A percentile compares a stretch with the other conserved stretches of the same genome.
phyloP scores from a whole-genome alignment of 1,284 basidiomycete species.

The Puccinia horiana region DNA sequence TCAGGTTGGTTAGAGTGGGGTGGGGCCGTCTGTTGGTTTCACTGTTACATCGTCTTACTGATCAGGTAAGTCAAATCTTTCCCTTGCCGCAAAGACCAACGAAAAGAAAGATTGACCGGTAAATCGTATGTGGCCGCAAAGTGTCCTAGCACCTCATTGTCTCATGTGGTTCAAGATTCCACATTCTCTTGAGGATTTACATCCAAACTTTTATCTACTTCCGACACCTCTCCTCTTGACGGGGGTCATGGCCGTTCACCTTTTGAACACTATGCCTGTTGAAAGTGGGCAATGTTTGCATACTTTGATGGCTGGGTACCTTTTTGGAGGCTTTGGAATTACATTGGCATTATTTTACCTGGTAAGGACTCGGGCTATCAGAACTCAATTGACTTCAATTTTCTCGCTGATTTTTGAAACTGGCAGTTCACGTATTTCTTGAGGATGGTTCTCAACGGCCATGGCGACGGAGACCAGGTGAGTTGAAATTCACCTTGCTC shows the following conservation, averaged over 20 bases:
- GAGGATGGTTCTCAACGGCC: slow-evolving; percentile 20
- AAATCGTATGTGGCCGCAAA: background rate
- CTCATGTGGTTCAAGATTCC: slow-evolving; percentile 33
- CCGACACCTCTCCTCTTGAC: slow-evolving; percentile 19
- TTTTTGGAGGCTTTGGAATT: slow-evolving; percentile 35
- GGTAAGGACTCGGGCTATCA: background rate
- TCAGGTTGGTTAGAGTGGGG: slow-evolving; percentile 31
- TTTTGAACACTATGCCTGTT: slow-evolving; percentile 20
- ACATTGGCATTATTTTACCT: slow-evolving; percentile 17
- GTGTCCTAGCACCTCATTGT: slow-evolving; percentile 21
- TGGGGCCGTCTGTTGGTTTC: slow-evolving; percentile 25
- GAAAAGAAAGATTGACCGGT: background rate
- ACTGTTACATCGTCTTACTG: slow-evolving; percentile 24
- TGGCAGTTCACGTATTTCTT: slow-evolving; percentile 21
- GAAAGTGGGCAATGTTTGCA: background rate
- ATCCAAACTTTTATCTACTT: slow-evolving; percentile 20
- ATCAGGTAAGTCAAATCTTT: slow-evolving; percentile 14
- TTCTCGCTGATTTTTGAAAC: background rate
- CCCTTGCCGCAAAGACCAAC: background rate
- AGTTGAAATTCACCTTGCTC: background rate
- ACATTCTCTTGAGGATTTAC: slow-evolving; percentile 25
- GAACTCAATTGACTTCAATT: background rate
- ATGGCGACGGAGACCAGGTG: slow-evolving; percentile 19
- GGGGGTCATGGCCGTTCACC: slow-evolving; percentile 26
- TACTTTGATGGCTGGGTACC: slow-evolving; percentile 30